Percentiles rank a stretch among this genome's conserved stretches.
phyloP scores from a whole-genome alignment of 1,284 basidiomycete genomes.

The Athelia sp. region DNA sequence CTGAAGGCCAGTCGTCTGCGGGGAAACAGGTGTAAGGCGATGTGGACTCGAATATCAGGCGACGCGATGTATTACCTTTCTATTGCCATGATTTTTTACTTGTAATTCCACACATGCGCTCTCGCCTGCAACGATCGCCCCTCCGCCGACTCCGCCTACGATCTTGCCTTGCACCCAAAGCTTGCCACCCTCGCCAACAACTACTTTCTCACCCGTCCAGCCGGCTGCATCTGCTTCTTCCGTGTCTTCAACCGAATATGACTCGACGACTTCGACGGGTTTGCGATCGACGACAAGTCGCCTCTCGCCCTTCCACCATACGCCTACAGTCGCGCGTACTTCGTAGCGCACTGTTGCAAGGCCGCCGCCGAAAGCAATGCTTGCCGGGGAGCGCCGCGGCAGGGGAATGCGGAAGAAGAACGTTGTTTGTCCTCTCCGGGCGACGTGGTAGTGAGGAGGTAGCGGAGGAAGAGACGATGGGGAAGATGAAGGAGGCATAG shows the following conservation, averaged over 20 bases:
- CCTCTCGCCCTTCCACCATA: conserved; percentile 68
- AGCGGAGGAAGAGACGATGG: conserved; percentile 47
- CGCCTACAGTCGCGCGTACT: conserved; percentile 61
- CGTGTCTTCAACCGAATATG: conserved; percentile 15
- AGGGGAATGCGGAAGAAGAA: conserved; percentile 72
- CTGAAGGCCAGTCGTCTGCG: conserved; percentile 60
- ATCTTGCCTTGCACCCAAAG: conserved; percentile 68
- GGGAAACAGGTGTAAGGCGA: conserved; percentile 5
- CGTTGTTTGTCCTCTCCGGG: conserved; percentile 63
- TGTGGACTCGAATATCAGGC: neutral
- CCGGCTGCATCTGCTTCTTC: conserved; percentile 31
- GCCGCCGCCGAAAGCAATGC: conserved; percentile 62
- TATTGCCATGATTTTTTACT: conserved; percentile 72
- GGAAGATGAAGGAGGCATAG: conserved; percentile 43
- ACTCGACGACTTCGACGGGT: conserved; percentile 62
- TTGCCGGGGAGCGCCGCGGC: conserved; percentile 58
- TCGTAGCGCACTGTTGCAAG: conserved; percentile 67
- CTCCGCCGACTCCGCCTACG: conserved; percentile 56
- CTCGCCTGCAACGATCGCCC: conserved; percentile 59
- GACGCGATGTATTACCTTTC: conserved; percentile 45
- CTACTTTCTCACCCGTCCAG: conserved; percentile 47
- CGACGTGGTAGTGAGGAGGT: conserved; percentile 60
- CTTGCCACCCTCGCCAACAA: conserved; percentile 71
- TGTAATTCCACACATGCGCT: conserved; percentile 67
- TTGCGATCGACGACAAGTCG: conserved; percentile 56